These are phyloP conservation scores for Pythium oligandrum DNA, from an alignment of 352 stramenopile genomes.

Conservation along the genomic window DNA sequence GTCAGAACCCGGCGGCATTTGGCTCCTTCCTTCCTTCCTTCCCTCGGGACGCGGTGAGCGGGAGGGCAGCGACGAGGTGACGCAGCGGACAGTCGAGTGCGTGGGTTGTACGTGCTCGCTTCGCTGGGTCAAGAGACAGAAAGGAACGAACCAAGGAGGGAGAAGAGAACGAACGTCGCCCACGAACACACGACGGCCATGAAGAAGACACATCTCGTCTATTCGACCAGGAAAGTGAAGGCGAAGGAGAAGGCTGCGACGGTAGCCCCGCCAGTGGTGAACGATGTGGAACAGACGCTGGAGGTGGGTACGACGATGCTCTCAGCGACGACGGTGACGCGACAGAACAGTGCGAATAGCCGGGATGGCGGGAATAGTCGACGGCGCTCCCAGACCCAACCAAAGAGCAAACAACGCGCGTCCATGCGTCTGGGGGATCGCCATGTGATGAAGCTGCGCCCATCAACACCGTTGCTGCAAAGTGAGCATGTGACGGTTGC, in stretches of 20 bases:
- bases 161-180: neutral
- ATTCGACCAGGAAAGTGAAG: constrained; percentile 59
- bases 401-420: neutral
- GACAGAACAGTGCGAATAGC: constrained; percentile 11
- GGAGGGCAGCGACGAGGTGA: neutral
- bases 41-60: neutral
- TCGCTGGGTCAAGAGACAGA: constrained; percentile 2
- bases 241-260: constrained; percentile 9
- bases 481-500: constrained; percentile 64
- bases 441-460: constrained; percentile 50
- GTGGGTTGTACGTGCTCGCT: constrained; percentile 23
- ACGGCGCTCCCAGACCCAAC: neutral
- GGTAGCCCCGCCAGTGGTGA: constrained; percentile 7
- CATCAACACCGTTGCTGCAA: constrained; percentile 66
- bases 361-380: constrained; percentile 15
- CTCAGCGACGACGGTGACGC: constrained; percentile 1
- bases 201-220: constrained; percentile 48
- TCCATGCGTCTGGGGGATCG: constrained; percentile 15
- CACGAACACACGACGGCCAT: constrained; percentile 12
- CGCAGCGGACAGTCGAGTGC: constrained; percentile 15
- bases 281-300: neutral
- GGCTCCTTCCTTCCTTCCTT: neutral
- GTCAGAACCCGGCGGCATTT: too few relatives aligned
- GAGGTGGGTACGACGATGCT: neutral
- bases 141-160: neutral